phyloP scores from a whole-genome alignment of 108 stramenopile species.

The Cyclotella atomus region DNA sequence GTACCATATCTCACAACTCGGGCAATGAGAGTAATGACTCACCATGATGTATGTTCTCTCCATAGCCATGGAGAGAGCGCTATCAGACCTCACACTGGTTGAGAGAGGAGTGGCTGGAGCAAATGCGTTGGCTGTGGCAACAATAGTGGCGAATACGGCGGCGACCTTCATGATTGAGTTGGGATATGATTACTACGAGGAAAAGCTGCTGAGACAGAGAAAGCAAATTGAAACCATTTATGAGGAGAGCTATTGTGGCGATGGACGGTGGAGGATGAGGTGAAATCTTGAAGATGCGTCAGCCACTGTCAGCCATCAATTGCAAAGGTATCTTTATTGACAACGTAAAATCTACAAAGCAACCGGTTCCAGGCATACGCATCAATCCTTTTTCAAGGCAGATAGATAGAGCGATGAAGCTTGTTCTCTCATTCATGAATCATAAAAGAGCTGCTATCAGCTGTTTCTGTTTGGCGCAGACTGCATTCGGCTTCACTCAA shows the following conservation, averaged over 20 bases:
- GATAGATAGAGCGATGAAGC: too few relatives aligned
- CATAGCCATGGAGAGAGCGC: conserved; percentile 60
- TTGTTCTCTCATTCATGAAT: too few relatives aligned
- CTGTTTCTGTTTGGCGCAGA: too few relatives aligned
- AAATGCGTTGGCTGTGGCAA: conserved; percentile 47
- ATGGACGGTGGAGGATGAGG: neutral
- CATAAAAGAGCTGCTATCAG: too few relatives aligned
- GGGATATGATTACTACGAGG: neutral
- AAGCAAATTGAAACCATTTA: too few relatives aligned
- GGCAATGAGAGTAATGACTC: neutral
- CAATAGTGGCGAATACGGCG: conserved; percentile 29
- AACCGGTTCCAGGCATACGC: neutral
- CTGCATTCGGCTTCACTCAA: too few relatives aligned
- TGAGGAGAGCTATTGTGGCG: neutral
- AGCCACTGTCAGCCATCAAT: too few relatives aligned
- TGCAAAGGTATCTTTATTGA: conserved; percentile 1
- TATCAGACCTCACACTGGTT: conserved; percentile 26
- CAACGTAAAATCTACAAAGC: neutral
- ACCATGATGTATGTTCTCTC: conserved; percentile 89
- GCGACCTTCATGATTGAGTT: conserved; percentile 39
- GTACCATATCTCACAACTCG: neutral
- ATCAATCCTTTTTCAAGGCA: neutral
- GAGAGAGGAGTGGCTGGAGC: conserved; percentile 37
- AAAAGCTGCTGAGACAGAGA: neutral
- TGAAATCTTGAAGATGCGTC: neutral